phyloP scores from a whole-genome alignment of 2,329 filamentous ascomycete species.

The Arthrobotrys entomopaga region DNA sequence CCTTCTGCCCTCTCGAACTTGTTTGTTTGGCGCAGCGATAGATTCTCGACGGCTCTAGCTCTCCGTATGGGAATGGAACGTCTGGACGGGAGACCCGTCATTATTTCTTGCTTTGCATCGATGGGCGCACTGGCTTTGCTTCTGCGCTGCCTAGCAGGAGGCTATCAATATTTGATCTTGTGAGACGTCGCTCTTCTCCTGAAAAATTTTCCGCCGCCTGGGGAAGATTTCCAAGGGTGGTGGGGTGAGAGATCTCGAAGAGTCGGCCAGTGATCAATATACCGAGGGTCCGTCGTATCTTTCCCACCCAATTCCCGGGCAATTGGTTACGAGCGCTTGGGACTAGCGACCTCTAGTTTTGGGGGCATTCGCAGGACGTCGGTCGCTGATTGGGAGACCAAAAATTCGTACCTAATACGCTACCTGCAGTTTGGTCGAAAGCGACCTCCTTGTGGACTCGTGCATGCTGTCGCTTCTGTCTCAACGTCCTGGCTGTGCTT shows the following conservation, averaged over 20 bases:
- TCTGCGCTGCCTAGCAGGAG: conserved; percentile 20
- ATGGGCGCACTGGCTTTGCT: background rate
- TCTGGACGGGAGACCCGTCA: conserved; percentile 9
- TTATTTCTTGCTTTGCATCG: conserved; percentile 7
- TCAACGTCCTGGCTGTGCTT: conserved; percentile 29
- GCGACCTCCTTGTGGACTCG: conserved; percentile 38
- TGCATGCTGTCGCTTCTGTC: conserved; percentile 22
- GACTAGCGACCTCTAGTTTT: conserved; percentile 34
- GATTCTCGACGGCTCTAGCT: conserved; percentile 24
- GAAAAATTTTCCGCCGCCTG: background rate
- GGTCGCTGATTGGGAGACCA: conserved; percentile 42
- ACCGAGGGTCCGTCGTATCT: conserved; percentile 24
- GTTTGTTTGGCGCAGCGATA: conserved; percentile 33
- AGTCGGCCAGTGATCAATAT: background rate
- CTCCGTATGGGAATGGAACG: conserved; percentile 25
- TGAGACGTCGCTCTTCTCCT: background rate
- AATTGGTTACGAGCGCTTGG: conserved; percentile 48
- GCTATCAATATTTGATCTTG: conserved; percentile 4
- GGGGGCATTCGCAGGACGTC: conserved; percentile 14
- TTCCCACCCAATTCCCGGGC: conserved; percentile 22
- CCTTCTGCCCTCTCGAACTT: background rate
- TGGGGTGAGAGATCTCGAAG: too few species aligned
- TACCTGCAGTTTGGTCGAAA: conserved; percentile 23
- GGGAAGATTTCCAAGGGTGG: background rate
- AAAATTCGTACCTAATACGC: conserved; percentile 17